Evolutionary conservation across 768 basidiomycete genomes (phyloP), one percentile per base, ranked within the genome.

Genomic region (Rhodotorula toruloides): DNA sequence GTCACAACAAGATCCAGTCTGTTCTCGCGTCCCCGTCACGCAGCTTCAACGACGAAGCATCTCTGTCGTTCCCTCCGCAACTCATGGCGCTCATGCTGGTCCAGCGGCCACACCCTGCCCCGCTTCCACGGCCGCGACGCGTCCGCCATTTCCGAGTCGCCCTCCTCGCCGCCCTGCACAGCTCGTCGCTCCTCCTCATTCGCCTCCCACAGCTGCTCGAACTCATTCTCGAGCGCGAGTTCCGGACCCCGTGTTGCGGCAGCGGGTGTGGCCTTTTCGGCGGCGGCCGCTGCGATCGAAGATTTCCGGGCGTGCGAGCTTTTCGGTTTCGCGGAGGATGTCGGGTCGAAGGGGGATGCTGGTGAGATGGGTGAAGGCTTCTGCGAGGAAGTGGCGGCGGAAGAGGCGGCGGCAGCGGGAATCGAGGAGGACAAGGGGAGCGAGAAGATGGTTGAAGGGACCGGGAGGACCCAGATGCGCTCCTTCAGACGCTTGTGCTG

Each of bases 81-180:
- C 77, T 36, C 84, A 82, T 4, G 84, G 84, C 13, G 80, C 82
- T 54, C 84, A 84, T 47, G 84, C 83, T 63, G 83, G 81, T 47
- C 77, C 80, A 49, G 73, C 74, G 29, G 77, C 78, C 29, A 75
- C 78, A 56, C 79, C 79, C 44, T 74, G 77, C 21, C 78, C 79
- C 34, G 73, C 81, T 68, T 65, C 65, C 73, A 36, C 56, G 73
- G 16, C 42, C 43, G 7, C 22, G 7, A 52, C 34, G 43, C 19
- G 3, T 56, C 44, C 85, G 88, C n/a, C 76, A 88, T 22, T 83
- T 87, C 31, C 80, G 88, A 47, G 79, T 89, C 59, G 82, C 89
- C 69, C 78, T 83, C 60, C 27, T 54, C 48, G 82, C 86, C 72
- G 83, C 80, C 25, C 77, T 84, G 14, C 58, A 89, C 92, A 76